A percentile compares a stretch with the other conserved stretches of the same genome.
phyloP scores from a whole-genome alignment of 495 filamentous ascomycete species.

The Aspergillus saccharolyticus region DNA sequence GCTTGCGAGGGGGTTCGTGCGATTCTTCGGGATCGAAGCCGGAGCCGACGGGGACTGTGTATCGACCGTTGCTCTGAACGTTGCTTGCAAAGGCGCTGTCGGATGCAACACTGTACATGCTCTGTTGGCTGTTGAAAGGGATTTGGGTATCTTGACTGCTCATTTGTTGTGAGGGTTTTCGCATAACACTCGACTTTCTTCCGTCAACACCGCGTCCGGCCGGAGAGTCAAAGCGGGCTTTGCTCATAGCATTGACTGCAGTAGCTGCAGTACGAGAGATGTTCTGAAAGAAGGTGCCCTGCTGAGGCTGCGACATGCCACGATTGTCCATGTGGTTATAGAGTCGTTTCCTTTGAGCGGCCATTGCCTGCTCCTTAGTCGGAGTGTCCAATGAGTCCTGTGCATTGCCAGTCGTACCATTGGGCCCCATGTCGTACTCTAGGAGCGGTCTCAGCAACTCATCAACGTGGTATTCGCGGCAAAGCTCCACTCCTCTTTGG shows the following conservation, averaged over 20 bases:
- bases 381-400: constrained; percentile 73
- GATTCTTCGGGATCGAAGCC: constrained; percentile 50
- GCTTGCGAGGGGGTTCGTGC: constrained; percentile 81
- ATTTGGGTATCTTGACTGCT: constrained; percentile 58
- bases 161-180: constrained; percentile 56
- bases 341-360: constrained; percentile 88
- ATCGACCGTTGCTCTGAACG: constrained; percentile 32
- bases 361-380: constrained; percentile 99
- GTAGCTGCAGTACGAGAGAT: constrained; percentile 89
- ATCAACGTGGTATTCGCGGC: constrained; percentile 88
- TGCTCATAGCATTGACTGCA: constrained; percentile 91
- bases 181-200: constrained; percentile 44
- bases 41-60: constrained; percentile 44
- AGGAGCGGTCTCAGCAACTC: constrained; percentile 78
- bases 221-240: constrained; percentile 87
- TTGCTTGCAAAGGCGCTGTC: constrained; percentile 59
- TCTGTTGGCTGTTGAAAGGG: constrained; percentile 60
- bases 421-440: constrained; percentile 80
- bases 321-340: constrained; percentile 68
- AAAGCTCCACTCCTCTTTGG: constrained; percentile 83
- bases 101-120: constrained; percentile 57
- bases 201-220: constrained; percentile 53
- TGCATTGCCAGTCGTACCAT: constrained; percentile 58
- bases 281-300: constrained; percentile 91
- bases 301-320: constrained; percentile 54